These are phyloP conservation scores for Scheffersomyces parashehatae DNA, from an alignment of 1,139 yeast genomes.

Conservation along the genomic window DNA sequence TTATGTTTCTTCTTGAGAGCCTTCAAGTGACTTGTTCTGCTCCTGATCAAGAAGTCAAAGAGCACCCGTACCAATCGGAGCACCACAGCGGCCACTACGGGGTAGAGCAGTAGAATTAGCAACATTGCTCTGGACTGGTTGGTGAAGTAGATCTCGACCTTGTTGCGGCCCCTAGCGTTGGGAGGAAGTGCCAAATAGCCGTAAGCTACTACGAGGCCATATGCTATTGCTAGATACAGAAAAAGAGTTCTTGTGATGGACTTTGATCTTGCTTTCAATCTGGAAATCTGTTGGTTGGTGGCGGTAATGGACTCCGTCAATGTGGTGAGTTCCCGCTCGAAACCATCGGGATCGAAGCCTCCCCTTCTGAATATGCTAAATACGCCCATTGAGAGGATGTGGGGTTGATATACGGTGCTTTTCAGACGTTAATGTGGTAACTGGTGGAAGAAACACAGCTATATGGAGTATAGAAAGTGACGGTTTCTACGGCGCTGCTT, in stretches of 20 bases:
- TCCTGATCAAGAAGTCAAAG: slow-evolving; percentile 26
- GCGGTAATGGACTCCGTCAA: slow-evolving; percentile 39
- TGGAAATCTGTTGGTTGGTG: slow-evolving; percentile 33
- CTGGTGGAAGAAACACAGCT: too few relatives aligned
- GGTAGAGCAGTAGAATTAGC: slow-evolving; percentile 25
- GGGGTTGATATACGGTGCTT: background rate
- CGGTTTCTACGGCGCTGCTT: too few relatives aligned
- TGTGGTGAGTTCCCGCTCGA: slow-evolving; percentile 51
- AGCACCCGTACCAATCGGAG: slow-evolving; percentile 21
- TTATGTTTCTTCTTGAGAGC: slow-evolving; percentile 52
- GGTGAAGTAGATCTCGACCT: slow-evolving; percentile 23
- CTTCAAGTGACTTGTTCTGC: slow-evolving; percentile 18
- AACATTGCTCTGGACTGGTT: slow-evolving; percentile 23
- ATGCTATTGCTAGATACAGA: slow-evolving; percentile 31
- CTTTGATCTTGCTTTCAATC: slow-evolving; percentile 18
- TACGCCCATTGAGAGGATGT: slow-evolving; percentile 19
- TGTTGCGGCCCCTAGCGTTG: slow-evolving; percentile 15
- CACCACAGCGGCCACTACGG: slow-evolving; percentile 25
- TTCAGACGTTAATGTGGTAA: background rate
- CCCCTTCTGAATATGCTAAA: slow-evolving; percentile 33
- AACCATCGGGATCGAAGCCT: slow-evolving; percentile 50
- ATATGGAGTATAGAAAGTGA: too few relatives aligned
- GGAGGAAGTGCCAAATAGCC: slow-evolving; percentile 24
- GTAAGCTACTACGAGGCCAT: slow-evolving; percentile 30
- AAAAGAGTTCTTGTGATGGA: slow-evolving; percentile 19